Evolutionary conservation across 2,329 filamentous ascomycete genomes (phyloP), one percentile per base, ranked within the genome.

Genomic region (Paramyrothecium sp.): DNA sequence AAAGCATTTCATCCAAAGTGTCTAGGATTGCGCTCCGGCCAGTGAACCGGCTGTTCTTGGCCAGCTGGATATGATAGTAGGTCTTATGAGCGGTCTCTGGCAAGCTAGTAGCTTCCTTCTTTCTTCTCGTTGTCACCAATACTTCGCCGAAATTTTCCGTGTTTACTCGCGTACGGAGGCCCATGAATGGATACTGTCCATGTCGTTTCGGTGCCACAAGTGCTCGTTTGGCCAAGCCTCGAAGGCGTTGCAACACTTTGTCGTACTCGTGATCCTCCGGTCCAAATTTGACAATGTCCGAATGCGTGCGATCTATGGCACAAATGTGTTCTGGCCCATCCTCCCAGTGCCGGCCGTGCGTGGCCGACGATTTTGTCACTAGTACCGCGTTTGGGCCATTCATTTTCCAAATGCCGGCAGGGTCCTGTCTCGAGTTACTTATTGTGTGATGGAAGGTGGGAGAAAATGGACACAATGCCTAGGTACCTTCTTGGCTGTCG

Each of bases 1-100:
- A 69, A 1, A 75, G 60, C 58, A 50, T 66, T 16, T 61, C 51
- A 60, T 68, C 58, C 13, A 74, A 60, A 22, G 54, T 54, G n/a
- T 64, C 38, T 10, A 73, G 58, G 7, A 61, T 58, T 10, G 16
- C 30, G 2, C 58, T 51, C 13, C 69, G 65, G 20, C 68, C 65
- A 47, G 64, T 63, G 51, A 73, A 73, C 46, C 54, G 59, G 41
- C 26, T 59, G 54, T 67, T 68, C 46, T 58, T 53, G 3, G 54
- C 46, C 26, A 67, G 53, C 19, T 51, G 58, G 2, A 62, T 56
- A 50, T 59, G 30, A 51, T 57, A 46, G 44, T 20, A 54, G n/a
- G 51, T 17, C 26, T 51, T 34, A 53, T 53, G 38, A 22, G 34
- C 56, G 17, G 53, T 17, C 17, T 50, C 47, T 50, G 21, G 7